A percentile compares a stretch with the other conserved stretches of the same genome.
Conservation (phyloP, 495 filamentous ascomycete species). For the Chaetomium tenue region DNA sequence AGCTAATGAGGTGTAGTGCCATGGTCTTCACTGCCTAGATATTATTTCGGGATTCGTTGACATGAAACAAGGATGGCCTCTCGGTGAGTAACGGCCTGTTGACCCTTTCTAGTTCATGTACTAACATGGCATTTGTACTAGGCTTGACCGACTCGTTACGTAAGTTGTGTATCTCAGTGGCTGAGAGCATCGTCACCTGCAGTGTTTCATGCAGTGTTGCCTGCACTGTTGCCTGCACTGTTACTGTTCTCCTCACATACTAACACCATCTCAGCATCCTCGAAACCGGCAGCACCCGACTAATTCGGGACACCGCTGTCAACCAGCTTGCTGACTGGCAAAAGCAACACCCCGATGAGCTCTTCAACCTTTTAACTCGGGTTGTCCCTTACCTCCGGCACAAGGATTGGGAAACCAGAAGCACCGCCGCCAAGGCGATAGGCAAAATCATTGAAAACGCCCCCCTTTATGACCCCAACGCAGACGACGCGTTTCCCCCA, state of each 20-base stretch:
- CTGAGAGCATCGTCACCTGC: slow-evolving; percentile 1
- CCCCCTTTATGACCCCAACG: slow-evolving; percentile 82
- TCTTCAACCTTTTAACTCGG: slow-evolving; percentile 94
- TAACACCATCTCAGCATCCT: slow-evolving; percentile 64
- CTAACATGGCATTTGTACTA: slow-evolving; percentile 38
- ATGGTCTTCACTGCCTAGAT: slow-evolving; percentile 27
- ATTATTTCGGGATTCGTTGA: slow-evolving; percentile 24
- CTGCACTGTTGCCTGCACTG: not conserved
- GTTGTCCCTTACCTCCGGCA: slow-evolving; percentile 89
- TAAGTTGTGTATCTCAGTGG: slow-evolving; percentile 51
- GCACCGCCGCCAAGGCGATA: slow-evolving; percentile 86
- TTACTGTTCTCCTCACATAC: slow-evolving; percentile 1
- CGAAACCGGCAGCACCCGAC: slow-evolving; percentile 89
- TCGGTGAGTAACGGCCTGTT: slow-evolving; percentile 42
- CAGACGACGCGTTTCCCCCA: slow-evolving; percentile 39
- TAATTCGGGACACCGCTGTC: slow-evolving; percentile 94
- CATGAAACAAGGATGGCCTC: slow-evolving; percentile 53
- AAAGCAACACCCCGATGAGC: slow-evolving; percentile 93
- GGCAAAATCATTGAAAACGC: slow-evolving; percentile 91
- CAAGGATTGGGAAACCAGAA: slow-evolving; percentile 93
- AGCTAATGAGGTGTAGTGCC: slow-evolving; percentile 28
- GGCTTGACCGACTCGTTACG: slow-evolving; percentile 92
- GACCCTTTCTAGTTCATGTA: not conserved
- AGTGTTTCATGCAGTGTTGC: not conserved
- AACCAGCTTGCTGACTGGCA: slow-evolving; percentile 96